A percentile compares a stretch with the other conserved stretches of the same genome.
phyloP scores from a whole-genome alignment of 2,329 filamentous ascomycete genomes.

The Ciborinia camelliae region DNA sequence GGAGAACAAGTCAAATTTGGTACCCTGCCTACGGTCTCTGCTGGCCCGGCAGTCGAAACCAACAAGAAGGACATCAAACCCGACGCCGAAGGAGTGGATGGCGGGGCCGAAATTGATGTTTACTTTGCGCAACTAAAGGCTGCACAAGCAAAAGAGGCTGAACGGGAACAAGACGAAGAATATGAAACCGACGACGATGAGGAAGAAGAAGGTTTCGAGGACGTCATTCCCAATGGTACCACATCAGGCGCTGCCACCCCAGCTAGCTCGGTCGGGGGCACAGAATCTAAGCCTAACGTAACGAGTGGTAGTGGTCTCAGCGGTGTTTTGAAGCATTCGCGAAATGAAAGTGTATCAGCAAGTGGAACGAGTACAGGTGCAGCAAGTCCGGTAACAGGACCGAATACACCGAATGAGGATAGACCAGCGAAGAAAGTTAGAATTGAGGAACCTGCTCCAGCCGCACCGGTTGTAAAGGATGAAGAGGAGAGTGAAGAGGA shows the following conservation, averaged over 20 bases:
- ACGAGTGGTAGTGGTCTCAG: slow-evolving; percentile 27
- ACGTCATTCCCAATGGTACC: slow-evolving; percentile 38
- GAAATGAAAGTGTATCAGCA: slow-evolving; percentile 31
- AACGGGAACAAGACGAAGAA: slow-evolving; percentile 50
- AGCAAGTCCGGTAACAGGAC: slow-evolving; percentile 38
- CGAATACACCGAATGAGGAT: slow-evolving; percentile 41
- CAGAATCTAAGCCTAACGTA: slow-evolving; percentile 24
- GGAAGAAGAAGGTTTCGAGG: slow-evolving; percentile 47
- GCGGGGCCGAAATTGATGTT: slow-evolving; percentile 58
- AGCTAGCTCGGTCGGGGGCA: slow-evolving; percentile 29
- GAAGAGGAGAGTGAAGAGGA: slow-evolving; percentile 52
- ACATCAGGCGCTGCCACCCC: slow-evolving; percentile 34
- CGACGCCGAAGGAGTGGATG: slow-evolving; percentile 43
- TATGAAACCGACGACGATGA: slow-evolving; percentile 49
- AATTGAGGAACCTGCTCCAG: slow-evolving; percentile 46
- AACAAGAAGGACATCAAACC: slow-evolving; percentile 47
- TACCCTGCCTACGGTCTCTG: slow-evolving; percentile 40
- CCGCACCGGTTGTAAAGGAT: slow-evolving; percentile 38
- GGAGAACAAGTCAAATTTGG: slow-evolving; percentile 56
- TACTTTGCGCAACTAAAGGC: slow-evolving; percentile 65
- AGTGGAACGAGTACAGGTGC: slow-evolving; percentile 37
- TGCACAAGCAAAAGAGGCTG: slow-evolving; percentile 51
- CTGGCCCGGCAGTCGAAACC: slow-evolving; percentile 39
- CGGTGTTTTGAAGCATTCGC: slow-evolving; percentile 32
- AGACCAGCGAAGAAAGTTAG: slow-evolving; percentile 58